Evolutionary conservation across 176 grass and related monocot genomes (phyloP).

Genomic region (sorghum (Sorghum bicolor)): DNA sequence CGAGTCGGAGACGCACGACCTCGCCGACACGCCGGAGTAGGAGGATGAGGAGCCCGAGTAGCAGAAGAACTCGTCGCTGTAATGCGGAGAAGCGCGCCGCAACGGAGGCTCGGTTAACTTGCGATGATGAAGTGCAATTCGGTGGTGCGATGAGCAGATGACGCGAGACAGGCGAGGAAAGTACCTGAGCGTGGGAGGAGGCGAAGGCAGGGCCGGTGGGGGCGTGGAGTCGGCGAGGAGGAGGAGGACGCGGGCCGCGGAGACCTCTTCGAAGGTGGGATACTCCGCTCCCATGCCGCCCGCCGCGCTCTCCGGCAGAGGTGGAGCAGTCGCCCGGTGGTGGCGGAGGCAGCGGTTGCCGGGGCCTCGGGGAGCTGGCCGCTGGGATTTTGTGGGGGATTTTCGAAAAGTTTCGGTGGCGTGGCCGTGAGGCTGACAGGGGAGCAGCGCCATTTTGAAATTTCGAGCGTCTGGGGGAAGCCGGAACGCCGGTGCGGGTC

Average conservation of each 20-base stretch:
- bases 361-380: background rate
- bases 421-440: background rate
- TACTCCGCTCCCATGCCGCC: background rate
- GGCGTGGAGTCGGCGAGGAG: slow-evolving; percentile 39
- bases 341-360: background rate
- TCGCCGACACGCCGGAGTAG: slow-evolving; percentile 32
- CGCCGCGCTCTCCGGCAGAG: slow-evolving; percentile 5
- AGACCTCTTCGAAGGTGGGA: slow-evolving; percentile 24
- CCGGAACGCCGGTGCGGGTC: background rate
- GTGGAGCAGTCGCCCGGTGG: background rate
- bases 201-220: background rate
- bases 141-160: background rate
- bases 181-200: slow-evolving; percentile 32
- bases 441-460: slow-evolving; percentile 17
- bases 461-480: background rate
- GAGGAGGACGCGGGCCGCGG: slow-evolving; percentile 36
- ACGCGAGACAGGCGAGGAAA: background rate
- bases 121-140: background rate
- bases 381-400: slow-evolving; percentile 24
- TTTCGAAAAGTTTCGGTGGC: slow-evolving; percentile 1
- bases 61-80: slow-evolving; percentile 45
- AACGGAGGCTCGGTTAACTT: background rate
- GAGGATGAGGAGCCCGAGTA: slow-evolving; percentile 40
- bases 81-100: background rate
- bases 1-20: slow-evolving; percentile 51